A percentile compares a stretch with the other conserved stretches of the same genome.
phyloP scores from a whole-genome alignment of 2,329 filamentous ascomycete genomes.

The Cladosporium sp. region DNA sequence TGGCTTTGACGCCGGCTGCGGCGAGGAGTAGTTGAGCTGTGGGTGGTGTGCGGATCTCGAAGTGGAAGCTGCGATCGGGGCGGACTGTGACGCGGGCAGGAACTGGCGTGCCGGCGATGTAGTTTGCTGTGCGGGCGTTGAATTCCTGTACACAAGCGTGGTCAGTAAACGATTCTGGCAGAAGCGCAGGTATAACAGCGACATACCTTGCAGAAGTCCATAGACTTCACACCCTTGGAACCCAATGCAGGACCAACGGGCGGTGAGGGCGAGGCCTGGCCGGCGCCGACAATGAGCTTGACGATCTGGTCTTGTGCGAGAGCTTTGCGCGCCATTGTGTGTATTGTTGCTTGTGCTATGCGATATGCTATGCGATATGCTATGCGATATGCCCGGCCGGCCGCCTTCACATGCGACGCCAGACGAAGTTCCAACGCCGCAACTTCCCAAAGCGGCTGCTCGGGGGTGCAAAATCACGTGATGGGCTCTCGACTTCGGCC shows the following conservation, averaged over 20 bases:
- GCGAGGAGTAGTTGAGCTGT: slow-evolving; percentile 85
- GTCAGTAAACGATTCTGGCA: slow-evolving; percentile 1
- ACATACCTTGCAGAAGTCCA: slow-evolving; percentile 96
- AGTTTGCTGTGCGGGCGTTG: slow-evolving; percentile 87
- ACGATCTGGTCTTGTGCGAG: slow-evolving; percentile 69
- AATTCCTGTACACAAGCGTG: slow-evolving; percentile 65
- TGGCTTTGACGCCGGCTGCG: slow-evolving; percentile 71
- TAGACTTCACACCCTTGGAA: slow-evolving; percentile 96
- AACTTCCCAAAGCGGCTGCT: slow-evolving; percentile 11
- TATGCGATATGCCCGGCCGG: background rate
- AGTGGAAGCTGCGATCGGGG: slow-evolving; percentile 86
- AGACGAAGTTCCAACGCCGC: slow-evolving; percentile 8
- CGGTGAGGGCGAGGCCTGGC: slow-evolving; percentile 89
- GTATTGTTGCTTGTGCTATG: too few relatives aligned
- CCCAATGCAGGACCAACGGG: slow-evolving; percentile 94
- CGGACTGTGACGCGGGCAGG: slow-evolving; percentile 89
- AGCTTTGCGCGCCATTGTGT: slow-evolving; percentile 49
- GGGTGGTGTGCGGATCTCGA: slow-evolving; percentile 90
- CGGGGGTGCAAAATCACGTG: slow-evolving; percentile 6
- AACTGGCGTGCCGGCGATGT: slow-evolving; percentile 76
- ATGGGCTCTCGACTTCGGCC: background rate
- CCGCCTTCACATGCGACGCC: slow-evolving; percentile 6
- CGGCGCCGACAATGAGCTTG: slow-evolving; percentile 95
- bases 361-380: too few relatives aligned
- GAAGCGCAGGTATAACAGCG: background rate